These are phyloP conservation scores for Nannochloropsis salina DNA, from an alignment of 108 stramenopile genomes.

Conservation along the genomic window DNA sequence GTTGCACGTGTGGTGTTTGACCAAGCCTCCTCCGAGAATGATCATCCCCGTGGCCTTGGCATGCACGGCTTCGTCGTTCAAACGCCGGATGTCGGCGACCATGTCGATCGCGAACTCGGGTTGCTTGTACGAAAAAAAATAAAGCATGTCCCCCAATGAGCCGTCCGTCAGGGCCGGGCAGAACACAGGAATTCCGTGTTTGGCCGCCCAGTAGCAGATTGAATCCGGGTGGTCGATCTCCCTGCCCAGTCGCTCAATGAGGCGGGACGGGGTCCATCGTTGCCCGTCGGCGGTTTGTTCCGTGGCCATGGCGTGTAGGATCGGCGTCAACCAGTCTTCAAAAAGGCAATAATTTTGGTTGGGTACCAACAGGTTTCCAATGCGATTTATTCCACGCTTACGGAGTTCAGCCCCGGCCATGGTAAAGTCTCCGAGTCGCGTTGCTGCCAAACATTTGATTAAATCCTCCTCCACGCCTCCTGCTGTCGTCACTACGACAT, in stretches of 20 bases:
- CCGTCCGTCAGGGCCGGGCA: conserved; percentile 99
- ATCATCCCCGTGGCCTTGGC: conserved; percentile 91
- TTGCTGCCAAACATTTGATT: conserved; percentile 95
- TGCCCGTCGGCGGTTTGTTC: conserved; percentile 70
- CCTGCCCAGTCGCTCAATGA: conserved; percentile 86
- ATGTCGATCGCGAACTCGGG: conserved; percentile 87
- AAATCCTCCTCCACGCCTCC: conserved; percentile 99
- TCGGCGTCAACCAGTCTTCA: conserved; percentile 93
- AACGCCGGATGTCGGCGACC: conserved; percentile 75
- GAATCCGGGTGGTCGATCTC: conserved; percentile 88
- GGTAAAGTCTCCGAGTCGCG: conserved; percentile 90
- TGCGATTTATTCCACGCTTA: conserved; percentile 81
- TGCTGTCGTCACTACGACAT: conserved; percentile 90
- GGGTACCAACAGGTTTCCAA: conserved; percentile 90
- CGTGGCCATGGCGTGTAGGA: conserved; percentile 88
- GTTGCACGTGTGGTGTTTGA: conserved; percentile 99
- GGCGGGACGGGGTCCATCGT: conserved; percentile 83
- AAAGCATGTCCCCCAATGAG: conserved; percentile 97
- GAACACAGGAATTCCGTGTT: conserved; percentile 95
- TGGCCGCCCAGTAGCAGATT: conserved; percentile 90
- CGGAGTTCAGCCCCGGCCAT: conserved; percentile 70
- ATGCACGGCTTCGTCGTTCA: conserved; percentile 88
- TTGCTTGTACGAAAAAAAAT: conserved; percentile 97
- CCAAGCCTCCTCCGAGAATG: conserved; percentile 94
- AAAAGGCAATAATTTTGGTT: conserved; percentile 97